Evolutionary conservation across 2,329 filamentous ascomycete species (phyloP), one percentile per base, ranked within the genome.

Genomic region (Claviceps fusiformis): DNA sequence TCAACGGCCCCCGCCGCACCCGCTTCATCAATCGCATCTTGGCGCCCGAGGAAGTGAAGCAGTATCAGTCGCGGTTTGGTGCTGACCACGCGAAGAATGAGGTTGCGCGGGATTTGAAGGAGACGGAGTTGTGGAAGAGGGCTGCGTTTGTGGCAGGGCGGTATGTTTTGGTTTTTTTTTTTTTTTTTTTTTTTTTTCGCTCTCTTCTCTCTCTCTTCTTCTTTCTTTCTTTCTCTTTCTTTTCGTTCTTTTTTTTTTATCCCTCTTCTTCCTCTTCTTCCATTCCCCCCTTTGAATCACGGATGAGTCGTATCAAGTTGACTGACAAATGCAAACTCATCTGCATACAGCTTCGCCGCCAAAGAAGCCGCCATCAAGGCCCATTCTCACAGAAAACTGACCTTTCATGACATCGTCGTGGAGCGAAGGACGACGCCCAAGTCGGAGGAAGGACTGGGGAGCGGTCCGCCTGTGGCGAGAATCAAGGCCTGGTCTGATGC

Each of bases 361-460:
- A 89, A 89, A 65, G 87, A 89, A 68, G 87, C 86, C 1, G 78
- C 77, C 53, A 82, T 87, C 60, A 90, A 91, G 70, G 86, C 87
- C 2, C 80, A 86, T 59, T 75, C 78, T 1, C 72, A 76, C n/a
- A 72, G 79, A 8, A 69, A 68, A 27, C 68, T 89, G 29, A 76
- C 75, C 1, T 85, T 83, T 67, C 81, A 85, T 54, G 78, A 84
- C 57, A 76, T 89, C 41, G 60, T 72, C 35, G 77, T 81, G 52
- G 68, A 69, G 60, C 59, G 58, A 54, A 61, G 62, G 17, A 51
- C 50, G 5, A 55, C 19, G 59, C n/a, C 62, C 8, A 62, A 59
- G 27, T 19, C 19, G 56, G 53, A 68, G 65, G 0, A 71, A 68
- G 58, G 59, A 27, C 57, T 67, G 53, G 68, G 66, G 0, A 71